A percentile compares a stretch with the other conserved stretches of the same genome.
Evolutionary conservation across 331 rosid species (phyloP).

Genomic region (Cydonia oblonga): DNA sequence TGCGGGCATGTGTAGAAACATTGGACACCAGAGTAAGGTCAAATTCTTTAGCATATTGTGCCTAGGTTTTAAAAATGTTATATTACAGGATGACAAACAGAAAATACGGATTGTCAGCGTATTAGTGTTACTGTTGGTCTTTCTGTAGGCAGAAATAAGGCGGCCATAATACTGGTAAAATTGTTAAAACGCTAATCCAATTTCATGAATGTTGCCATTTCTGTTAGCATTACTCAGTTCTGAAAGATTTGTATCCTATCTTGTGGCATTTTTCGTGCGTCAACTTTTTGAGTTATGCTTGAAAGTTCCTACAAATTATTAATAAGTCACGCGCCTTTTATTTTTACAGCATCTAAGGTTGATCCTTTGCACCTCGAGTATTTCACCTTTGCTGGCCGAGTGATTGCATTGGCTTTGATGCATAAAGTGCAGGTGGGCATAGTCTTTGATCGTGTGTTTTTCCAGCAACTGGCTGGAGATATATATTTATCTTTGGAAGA

Average conservation of each 20-base stretch:
- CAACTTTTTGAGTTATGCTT: background rate
- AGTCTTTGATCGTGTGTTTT: conserved; percentile 79
- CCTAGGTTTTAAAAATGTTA: background rate
- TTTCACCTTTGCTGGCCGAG: conserved; percentile 80
- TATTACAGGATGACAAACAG: background rate
- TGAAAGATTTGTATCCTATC: background rate
- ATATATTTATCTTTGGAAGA: conserved; percentile 49
- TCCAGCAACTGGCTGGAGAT: conserved; percentile 76
- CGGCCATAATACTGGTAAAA: background rate
- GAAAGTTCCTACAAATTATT: background rate
- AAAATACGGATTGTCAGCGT: background rate
- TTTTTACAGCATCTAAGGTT: conserved; percentile 72
- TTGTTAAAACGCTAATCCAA: background rate
- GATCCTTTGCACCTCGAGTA: conserved; percentile 84
- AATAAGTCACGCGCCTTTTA: background rate
- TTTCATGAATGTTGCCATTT: background rate
- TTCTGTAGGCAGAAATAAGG: background rate
- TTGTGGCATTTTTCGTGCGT: background rate
- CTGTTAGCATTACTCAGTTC: background rate
- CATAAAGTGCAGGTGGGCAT: conserved; percentile 86
- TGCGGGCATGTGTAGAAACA: background rate
- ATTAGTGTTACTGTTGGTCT: background rate
- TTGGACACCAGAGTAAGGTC: background rate
- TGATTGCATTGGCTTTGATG: conserved; percentile 89
- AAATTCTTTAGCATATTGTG: background rate